Base-by-base conservation (phyloP, 1,139 yeast species). In the Nematodospora anomalae region DNA sequence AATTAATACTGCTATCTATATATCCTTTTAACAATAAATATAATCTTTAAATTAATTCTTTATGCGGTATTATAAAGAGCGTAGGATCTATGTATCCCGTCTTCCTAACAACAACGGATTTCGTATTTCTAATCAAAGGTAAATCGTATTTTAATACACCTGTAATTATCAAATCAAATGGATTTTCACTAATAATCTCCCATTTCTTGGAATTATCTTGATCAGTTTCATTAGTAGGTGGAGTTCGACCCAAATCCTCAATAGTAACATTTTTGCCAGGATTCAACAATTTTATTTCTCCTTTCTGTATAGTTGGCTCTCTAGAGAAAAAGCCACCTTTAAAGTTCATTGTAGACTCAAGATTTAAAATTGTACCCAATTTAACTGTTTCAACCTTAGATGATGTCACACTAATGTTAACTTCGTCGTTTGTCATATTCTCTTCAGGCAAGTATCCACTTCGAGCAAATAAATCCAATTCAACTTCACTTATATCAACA, bases 381-480 rank as follows among this genome's bases (percentile, higher is more conserved):
- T 89, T 64, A 26, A 90, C 80, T 0, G 96, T 89, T 49, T 85
- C 77, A 11, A 74, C 62, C 4, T 62, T 43, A n/a, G 44, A 45
- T 4, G 45, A 38, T 12, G 40, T 40, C 7, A 6, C 21, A 18
- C 21, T 8, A 18, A 6, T 18, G 8, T 18, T 6, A 18, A 18
- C 21, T 18, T 8, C 21, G 4, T 32, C 41, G 8, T 38, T 20
- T 2, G 6, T 32, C 23, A 12, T 30, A n/a, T 40, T 43, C 10
- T 42, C 44, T 7, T 53, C 60, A 2, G 62, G 60, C 18, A 70
- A 43, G 51, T 76, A 79, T 4, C 81, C 75, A 37, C 94, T 79
- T 49, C 84, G 83, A 1, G 97, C 97, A 67, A 92, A 92, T 3
- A 92, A 71, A 55, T 90, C 97, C 32, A 92, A 58, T 49, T 88